Percentiles rank a stretch among this genome's conserved stretches.
These are phyloP conservation scores for Pythium sukuiense DNA, from an alignment of 352 stramenopile species.

Conservation along the genomic window DNA sequence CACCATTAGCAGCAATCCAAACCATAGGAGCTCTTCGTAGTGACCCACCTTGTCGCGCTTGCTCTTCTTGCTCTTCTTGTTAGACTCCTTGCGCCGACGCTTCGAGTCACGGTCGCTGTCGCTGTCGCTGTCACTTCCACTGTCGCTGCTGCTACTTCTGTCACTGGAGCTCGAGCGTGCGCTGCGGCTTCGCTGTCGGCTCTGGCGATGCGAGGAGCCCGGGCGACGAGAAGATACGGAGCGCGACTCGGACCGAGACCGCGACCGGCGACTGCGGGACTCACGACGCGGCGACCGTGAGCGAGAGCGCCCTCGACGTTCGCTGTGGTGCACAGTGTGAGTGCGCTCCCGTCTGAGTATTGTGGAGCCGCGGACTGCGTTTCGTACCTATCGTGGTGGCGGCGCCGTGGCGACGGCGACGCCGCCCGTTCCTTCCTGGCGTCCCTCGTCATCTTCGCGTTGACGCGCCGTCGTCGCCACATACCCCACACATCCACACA, in stretches of 20 bases:
- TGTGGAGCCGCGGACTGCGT: background rate
- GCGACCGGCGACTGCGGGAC: slow-evolving; percentile 2
- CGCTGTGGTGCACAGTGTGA: background rate
- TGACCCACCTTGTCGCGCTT: slow-evolving; percentile 35
- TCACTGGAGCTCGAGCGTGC: slow-evolving; percentile 1
- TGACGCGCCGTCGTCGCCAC: background rate
- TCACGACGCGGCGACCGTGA: slow-evolving; percentile 14
- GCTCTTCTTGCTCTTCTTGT: slow-evolving; percentile 44
- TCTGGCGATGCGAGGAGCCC: slow-evolving; percentile 1
- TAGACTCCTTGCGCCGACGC: slow-evolving; percentile 30
- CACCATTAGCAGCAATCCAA: background rate
- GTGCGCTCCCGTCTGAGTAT: no score
- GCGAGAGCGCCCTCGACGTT: slow-evolving; percentile 1
- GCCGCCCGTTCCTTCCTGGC: background rate
- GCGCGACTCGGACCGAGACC: slow-evolving; percentile 1
- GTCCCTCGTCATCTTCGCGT: background rate
- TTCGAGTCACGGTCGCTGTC: slow-evolving; percentile 24
- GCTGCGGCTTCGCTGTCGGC: slow-evolving; percentile 8
- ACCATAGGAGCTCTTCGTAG: slow-evolving; percentile 29
- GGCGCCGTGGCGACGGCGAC: background rate
- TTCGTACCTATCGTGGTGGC: background rate
- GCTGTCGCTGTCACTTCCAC: slow-evolving; percentile 30
- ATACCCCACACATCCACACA: background rate
- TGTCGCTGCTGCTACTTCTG: slow-evolving; percentile 4
- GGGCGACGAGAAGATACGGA: slow-evolving; percentile 13